phyloP scores from a whole-genome alignment of 2,329 filamentous ascomycete species.

The Ceratocystis albifundus region DNA sequence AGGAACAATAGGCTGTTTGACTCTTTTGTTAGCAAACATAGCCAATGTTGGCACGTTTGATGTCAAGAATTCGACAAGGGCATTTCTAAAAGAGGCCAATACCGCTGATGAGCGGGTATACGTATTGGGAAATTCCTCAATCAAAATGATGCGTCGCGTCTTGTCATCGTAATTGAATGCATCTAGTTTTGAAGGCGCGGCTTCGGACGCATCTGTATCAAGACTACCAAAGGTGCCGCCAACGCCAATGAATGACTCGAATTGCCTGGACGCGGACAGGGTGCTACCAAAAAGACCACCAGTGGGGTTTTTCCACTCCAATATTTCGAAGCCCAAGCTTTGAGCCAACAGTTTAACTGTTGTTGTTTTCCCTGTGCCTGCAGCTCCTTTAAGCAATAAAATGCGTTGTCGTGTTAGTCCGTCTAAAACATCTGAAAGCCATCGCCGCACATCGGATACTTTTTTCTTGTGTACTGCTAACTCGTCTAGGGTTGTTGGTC shows the following conservation, averaged over 20 bases:
- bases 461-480: slow-evolving; percentile 93
- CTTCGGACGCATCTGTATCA: slow-evolving; percentile 31
- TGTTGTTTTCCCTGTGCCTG: slow-evolving; percentile 86
- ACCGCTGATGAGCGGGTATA: slow-evolving; percentile 54
- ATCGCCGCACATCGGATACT: slow-evolving; percentile 69
- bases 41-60: slow-evolving; percentile 49
- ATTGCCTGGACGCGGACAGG: slow-evolving; percentile 63
- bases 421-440: slow-evolving; percentile 63
- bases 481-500: slow-evolving; percentile 63
- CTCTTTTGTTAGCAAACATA: slow-evolving; percentile 35
- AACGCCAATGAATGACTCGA: slow-evolving; percentile 81
- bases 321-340: slow-evolving; percentile 61
- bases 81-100: slow-evolving; percentile 59
- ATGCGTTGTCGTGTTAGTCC: slow-evolving; percentile 58
- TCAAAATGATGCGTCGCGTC: slow-evolving; percentile 48
- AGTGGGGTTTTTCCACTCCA: slow-evolving; percentile 84
- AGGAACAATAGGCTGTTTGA: slow-evolving; percentile 47
- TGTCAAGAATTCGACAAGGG: slow-evolving; percentile 64
- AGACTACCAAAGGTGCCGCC: slow-evolving; percentile 70
- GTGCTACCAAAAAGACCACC: slow-evolving; percentile 49
- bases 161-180: slow-evolving; percentile 21
- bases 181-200: not conserved
- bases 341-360: slow-evolving; percentile 68
- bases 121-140: slow-evolving; percentile 75
- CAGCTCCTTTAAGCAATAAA: slow-evolving; percentile 77